phyloP scores from a whole-genome alignment of 2,329 filamentous ascomycete genomes.

The Phoma sp. region DNA sequence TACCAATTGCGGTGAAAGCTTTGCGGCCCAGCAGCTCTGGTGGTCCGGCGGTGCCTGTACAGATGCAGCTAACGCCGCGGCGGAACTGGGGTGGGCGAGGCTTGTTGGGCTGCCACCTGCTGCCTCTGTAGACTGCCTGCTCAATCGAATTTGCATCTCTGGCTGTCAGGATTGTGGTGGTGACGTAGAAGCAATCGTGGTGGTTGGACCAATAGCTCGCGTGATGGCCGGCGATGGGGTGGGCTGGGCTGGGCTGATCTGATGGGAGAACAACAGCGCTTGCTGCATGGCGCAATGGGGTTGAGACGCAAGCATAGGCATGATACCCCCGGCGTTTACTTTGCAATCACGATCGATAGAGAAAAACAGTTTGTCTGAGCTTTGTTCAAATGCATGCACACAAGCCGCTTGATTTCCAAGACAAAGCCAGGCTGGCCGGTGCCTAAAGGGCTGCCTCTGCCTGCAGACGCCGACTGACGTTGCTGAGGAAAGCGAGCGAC shows the following conservation, averaged over 20 bases:
- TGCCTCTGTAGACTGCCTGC: constrained; percentile 67
- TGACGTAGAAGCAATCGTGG: constrained; percentile 6
- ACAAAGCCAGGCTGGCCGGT: constrained; percentile 25
- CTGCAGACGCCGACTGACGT: constrained; percentile 19
- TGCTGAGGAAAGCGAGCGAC: constrained; percentile 11
- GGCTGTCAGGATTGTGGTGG: not conserved
- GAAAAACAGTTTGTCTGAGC: not conserved
- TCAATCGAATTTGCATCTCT: not conserved
- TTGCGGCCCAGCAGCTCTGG: constrained; percentile 55
- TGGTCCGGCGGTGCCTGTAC: constrained; percentile 58
- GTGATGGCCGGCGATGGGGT: constrained; percentile 1
- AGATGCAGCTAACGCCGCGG: constrained; percentile 75
- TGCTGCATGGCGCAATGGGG: constrained; percentile 46
- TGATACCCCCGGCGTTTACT: constrained; percentile 44
- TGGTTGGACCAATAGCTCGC: constrained; percentile 5
- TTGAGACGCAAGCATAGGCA: constrained; percentile 35
- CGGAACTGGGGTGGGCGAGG: constrained; percentile 90
- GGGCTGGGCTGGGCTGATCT: constrained; percentile 2
- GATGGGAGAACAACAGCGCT: constrained; percentile 26
- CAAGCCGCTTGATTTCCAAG: constrained; percentile 21
- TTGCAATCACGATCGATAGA: constrained; percentile 6
- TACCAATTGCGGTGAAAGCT: constrained; percentile 70
- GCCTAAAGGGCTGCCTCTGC: constrained; percentile 31
- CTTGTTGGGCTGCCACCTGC: constrained; percentile 85
- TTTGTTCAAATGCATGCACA: not conserved